Conservation (phyloP, 2,329 filamentous ascomycete species). For the Cucurbitaria berberidis region DNA sequence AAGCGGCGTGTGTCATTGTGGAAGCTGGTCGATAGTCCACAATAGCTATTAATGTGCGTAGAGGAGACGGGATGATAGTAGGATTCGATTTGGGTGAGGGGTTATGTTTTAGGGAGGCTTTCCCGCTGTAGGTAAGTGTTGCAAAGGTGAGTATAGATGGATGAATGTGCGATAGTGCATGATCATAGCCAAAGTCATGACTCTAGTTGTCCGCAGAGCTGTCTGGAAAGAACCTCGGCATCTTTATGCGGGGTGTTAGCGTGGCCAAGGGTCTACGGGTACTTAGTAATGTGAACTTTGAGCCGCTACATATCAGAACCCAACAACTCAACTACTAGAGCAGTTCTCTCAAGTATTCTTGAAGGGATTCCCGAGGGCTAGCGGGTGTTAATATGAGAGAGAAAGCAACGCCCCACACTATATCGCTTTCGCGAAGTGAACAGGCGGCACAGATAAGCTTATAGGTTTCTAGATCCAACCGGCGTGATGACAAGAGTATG, state of each 20-base stretch:
- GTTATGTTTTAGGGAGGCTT: background rate
- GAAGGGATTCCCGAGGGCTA: too few species aligned
- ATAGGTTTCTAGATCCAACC: too few species aligned
- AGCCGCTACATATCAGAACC: too few species aligned
- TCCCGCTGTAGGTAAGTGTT: background rate
- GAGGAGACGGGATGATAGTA: background rate
- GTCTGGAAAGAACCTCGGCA: constrained; percentile 27
- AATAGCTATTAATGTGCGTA: too few species aligned
- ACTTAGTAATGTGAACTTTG: too few species aligned
- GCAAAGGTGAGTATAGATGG: background rate
- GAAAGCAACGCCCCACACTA: too few species aligned
- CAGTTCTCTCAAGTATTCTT: too few species aligned
- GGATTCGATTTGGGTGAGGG: background rate
- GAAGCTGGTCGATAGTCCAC: background rate
- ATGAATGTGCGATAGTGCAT: background rate
- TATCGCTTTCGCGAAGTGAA: too few species aligned
- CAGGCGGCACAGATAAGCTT: too few species aligned
- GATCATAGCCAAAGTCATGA: constrained; percentile 15
- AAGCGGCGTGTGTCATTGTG: constrained; percentile 40
- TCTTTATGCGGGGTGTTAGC: constrained; percentile 9
- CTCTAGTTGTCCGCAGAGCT: constrained; percentile 18
- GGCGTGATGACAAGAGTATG: too few species aligned
- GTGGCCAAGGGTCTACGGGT: background rate
- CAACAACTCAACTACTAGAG: too few species aligned
- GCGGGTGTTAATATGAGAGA: too few species aligned